Evolutionary conservation across 371 early-diverging fungal species (phyloP).

Genomic region (Mortierella sp.): DNA sequence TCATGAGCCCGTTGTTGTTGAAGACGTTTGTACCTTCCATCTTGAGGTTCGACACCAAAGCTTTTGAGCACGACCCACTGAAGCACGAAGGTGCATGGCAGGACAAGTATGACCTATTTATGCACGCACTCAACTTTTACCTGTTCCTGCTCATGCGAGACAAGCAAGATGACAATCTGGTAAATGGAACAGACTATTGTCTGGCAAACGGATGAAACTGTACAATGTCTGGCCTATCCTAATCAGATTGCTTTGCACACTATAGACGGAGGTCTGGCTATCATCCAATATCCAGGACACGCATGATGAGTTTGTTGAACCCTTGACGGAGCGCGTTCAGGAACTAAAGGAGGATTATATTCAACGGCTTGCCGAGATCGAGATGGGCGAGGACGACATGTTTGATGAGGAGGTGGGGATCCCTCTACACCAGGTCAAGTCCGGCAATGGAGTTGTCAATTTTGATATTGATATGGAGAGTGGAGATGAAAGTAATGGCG

Average conservation of each 20-base stretch:
- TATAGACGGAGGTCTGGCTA: slow-evolving; percentile 43
- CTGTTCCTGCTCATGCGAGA: slow-evolving; percentile 56
- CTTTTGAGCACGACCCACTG: slow-evolving; percentile 24
- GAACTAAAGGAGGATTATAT: slow-evolving; percentile 42
- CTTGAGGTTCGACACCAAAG: slow-evolving; percentile 28
- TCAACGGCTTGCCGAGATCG: slow-evolving; percentile 17
- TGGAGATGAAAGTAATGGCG: slow-evolving; percentile 21
- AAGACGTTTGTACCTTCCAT: slow-evolving; percentile 23
- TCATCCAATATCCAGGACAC: slow-evolving; percentile 25
- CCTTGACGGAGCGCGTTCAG: slow-evolving; percentile 28
- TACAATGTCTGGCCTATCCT: not conserved
- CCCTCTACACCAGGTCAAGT: slow-evolving; percentile 16
- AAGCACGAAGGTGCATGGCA: slow-evolving; percentile 32
- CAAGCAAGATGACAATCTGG: slow-evolving; percentile 35
- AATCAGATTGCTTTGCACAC: not conserved
- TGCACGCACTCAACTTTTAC: slow-evolving; percentile 59
- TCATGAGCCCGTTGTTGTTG: slow-evolving; percentile 34
- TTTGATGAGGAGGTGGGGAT: slow-evolving; percentile 8
- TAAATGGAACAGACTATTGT: not conserved
- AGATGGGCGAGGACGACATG: slow-evolving; percentile 12
- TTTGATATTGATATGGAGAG: slow-evolving; percentile 47
- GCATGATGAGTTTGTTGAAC: slow-evolving; percentile 30
- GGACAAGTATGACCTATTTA: slow-evolving; percentile 53
- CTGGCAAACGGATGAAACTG: no score
- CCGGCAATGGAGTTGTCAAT: slow-evolving; percentile 44